Evolutionary conservation across 2,329 filamentous ascomycete species (phyloP).

Genomic region (Pestalotiopsis sp.): DNA sequence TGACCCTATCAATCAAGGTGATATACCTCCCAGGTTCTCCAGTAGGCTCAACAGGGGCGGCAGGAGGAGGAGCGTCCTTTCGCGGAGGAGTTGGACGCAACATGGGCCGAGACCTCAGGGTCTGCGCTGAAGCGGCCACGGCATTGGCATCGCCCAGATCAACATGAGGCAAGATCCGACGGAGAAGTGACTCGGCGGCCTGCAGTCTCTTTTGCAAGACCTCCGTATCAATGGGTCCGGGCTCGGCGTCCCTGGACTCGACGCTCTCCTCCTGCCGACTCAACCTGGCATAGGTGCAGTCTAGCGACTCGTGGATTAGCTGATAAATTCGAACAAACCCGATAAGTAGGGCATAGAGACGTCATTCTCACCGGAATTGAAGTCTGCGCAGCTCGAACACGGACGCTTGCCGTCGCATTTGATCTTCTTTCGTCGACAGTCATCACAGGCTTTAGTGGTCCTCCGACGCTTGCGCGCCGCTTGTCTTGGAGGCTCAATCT

Average conservation of each 20-base stretch:
- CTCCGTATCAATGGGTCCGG: neutral
- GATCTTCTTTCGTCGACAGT: conserved; percentile 17
- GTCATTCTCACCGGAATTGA: conserved; percentile 13
- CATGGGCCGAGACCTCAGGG: neutral
- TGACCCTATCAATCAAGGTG: conserved; percentile 6
- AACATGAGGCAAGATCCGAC: conserved; percentile 1
- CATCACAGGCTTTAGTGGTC: conserved; percentile 14
- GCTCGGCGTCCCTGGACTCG: neutral
- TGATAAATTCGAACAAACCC: neutral
- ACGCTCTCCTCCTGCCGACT: neutral
- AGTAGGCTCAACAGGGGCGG: neutral
- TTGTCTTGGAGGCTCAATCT: neutral
- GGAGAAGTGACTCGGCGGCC: conserved; percentile 13
- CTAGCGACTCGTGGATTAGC: neutral
- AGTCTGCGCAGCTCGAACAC: conserved; percentile 18
- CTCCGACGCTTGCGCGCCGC: conserved; percentile 9
- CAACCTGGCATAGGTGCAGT: neutral
- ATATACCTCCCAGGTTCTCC: conserved; percentile 7
- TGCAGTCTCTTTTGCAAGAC: conserved; percentile 10
- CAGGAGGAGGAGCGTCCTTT: neutral
- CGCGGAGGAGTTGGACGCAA: neutral
- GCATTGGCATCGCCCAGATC: neutral
- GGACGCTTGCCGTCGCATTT: conserved; percentile 16
- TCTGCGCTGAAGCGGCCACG: neutral
- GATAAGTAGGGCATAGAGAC: neutral